phyloP scores from a whole-genome alignment of 768 basidiomycete species.

The Tubosaeta brunneosetosa region DNA sequence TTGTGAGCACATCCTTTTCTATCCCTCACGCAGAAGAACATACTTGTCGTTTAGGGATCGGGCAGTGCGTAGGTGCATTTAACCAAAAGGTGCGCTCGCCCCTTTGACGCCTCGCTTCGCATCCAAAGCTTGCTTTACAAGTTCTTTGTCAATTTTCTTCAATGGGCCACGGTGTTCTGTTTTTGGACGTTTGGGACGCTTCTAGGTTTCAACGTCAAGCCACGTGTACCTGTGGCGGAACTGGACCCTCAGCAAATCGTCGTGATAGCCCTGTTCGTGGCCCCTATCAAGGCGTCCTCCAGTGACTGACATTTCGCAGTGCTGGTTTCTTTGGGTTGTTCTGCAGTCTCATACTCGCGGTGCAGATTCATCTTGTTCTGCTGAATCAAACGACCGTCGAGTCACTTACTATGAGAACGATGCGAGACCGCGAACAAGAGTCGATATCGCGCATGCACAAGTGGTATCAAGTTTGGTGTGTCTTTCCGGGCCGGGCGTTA shows the following conservation, averaged over 20 bases:
- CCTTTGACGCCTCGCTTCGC: neutral
- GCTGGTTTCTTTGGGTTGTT: conserved; percentile 71
- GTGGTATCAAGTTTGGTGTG: conserved; percentile 55
- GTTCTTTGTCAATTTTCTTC: conserved; percentile 83
- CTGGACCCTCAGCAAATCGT: conserved; percentile 69
- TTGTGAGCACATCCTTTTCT: conserved; percentile 43
- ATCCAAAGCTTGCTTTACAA: conserved; percentile 20
- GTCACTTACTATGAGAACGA: conserved; percentile 50
- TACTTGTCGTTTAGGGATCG: conserved; percentile 58
- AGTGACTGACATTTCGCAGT: conserved; percentile 34
- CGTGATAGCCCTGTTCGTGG: conserved; percentile 66
- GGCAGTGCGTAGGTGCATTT: conserved; percentile 88
- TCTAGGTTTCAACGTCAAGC: conserved; percentile 45
- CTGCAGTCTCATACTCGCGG: conserved; percentile 47
- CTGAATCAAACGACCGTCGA: conserved; percentile 78
- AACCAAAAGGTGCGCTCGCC: conserved; percentile 70
- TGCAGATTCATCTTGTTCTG: conserved; percentile 60
- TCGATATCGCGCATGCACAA: conserved; percentile 47
- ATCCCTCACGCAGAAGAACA: neutral
- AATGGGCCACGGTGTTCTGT: conserved; percentile 57
- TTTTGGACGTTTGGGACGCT: conserved; percentile 61
- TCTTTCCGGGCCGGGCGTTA: conserved; percentile 1
- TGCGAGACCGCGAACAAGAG: conserved; percentile 60
- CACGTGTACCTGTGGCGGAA: conserved; percentile 18
- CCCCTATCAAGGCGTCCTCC: neutral